These are phyloP conservation scores for Casaregolazyma lundiana DNA, from an alignment of 1,139 yeast species.

Conservation along the genomic window DNA sequence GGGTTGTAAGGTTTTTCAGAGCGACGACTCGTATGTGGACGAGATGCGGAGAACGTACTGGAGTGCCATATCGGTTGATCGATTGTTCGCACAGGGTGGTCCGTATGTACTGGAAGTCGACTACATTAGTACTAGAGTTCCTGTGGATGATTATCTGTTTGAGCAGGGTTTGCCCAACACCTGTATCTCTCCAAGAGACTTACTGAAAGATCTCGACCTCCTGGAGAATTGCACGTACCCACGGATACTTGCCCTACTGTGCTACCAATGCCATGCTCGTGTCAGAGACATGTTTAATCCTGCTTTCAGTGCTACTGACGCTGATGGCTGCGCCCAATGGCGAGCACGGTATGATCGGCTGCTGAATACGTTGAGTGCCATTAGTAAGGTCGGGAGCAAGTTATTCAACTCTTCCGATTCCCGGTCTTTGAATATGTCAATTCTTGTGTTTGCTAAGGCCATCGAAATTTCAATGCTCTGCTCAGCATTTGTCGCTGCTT, in stretches of 20 bases:
- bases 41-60: constrained; percentile 6
- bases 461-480: neutral
- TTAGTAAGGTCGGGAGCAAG: too few species aligned
- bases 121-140: neutral
- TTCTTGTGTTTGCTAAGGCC: neutral
- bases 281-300: neutral
- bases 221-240: neutral
- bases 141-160: constrained; percentile 6
- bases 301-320: neutral
- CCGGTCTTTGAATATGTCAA: too few species aligned
- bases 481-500: neutral
- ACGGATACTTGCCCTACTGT: neutral
- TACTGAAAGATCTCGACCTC: neutral
- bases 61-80: neutral
- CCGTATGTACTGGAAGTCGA: neutral
- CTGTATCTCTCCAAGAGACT: neutral
- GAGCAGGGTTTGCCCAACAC: constrained; percentile 1
- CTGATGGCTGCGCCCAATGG: neutral
- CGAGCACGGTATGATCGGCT: too few species aligned
- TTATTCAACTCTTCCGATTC: too few species aligned
- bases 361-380: too few species aligned
- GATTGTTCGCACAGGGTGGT: neutral
- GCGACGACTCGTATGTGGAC: neutral
- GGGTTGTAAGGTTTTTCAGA: neutral
- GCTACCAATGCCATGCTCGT: neutral